These are phyloP conservation scores for Solanum sitiens DNA, from an alignment of 257 asterid genomes.

Conservation along the genomic window DNA sequence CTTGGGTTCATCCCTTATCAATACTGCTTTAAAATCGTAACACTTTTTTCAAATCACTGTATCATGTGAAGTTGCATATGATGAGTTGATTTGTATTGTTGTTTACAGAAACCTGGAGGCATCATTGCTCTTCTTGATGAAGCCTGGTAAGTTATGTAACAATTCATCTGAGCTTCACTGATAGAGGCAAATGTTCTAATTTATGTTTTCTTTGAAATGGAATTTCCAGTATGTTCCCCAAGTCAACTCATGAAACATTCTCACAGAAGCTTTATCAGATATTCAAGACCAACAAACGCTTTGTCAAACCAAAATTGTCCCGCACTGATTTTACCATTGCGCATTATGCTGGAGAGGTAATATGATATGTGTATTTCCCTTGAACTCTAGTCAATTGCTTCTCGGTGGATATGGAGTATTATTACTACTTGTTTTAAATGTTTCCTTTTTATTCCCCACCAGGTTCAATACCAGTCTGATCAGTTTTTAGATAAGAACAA, in stretches of 20 bases:
- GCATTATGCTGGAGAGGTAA: conserved; percentile 99
- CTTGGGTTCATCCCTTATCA: not conserved
- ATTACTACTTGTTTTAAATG: not conserved
- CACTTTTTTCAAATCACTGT: not conserved
- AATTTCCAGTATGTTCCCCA: conserved; percentile 90
- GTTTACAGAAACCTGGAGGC: conserved; percentile 97
- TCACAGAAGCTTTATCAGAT: conserved; percentile 94
- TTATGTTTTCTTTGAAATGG: conserved; percentile 7
- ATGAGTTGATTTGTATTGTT: not conserved
- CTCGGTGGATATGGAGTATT: not conserved
- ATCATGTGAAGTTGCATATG: not conserved
- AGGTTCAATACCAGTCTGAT: conserved; percentile 93
- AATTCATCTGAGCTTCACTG: not conserved
- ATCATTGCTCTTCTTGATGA: conserved; percentile 94
- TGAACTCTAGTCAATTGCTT: not conserved
- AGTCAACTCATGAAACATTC: conserved; percentile 94
- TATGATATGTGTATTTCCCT: conserved; percentile 6
- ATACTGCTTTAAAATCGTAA: not conserved
- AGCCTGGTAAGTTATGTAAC: conserved; percentile 52
- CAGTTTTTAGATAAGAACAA: conserved; percentile 95
- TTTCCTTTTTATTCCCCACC: conserved; percentile 8
- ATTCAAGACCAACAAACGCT: conserved; percentile 76
- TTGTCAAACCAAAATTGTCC: conserved; percentile 88
- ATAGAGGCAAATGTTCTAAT: not conserved
- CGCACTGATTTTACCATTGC: conserved; percentile 84